Evolutionary conservation across 352 stramenopile species (phyloP), one percentile per base, ranked within the genome.

Genomic region (Thraustochytrium aureum): DNA sequence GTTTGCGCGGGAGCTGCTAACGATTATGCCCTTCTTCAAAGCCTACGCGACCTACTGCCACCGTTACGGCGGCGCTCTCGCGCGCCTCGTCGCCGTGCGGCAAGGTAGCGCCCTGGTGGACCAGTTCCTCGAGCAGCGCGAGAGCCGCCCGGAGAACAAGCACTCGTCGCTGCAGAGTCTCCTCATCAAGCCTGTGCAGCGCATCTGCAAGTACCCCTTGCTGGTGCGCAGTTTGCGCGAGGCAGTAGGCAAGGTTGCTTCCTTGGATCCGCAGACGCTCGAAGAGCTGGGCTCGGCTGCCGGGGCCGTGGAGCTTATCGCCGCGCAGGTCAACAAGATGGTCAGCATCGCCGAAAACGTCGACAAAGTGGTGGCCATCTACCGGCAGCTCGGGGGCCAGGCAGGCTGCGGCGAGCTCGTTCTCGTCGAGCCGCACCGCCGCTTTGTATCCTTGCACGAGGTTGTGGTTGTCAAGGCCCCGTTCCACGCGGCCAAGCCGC

Each of bases 191-290:
- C 76, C 76, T 4, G 76, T 84, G 26, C 76, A 84, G 50, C 69
- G 76, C 39, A 84, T 84, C 45, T 84, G 76, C 60, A 84, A 84
- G 56, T 84, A 84, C 33, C 76, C 76, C 6, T 43, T 84, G 72
- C 75, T 84, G 3, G 26, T 82, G n/a, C 59, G 59, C 39, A 73
- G 33, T 20, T 26, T 79, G 52, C 69, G 54, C 7, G 69, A 79
- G 38, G 59, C 69, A n/a, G 74, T 83, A 10, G 37, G 12, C 5
- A 17, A 81, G n/a, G 14, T 82, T 26, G 59, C 37, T 20, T 26
- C 39, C 26, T 26, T 75, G 4, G 69, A 74, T 38, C 17, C 47
- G 39, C 32, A 7, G 0, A 20, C 39, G 5, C 26, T 30, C n/a
- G 26, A 81, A 26, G 41, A 82, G 33, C 82, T 85, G 38, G 56